phyloP scores from a whole-genome alignment of 2,329 filamentous ascomycete genomes.

The Pseudocercospora fuligena region DNA sequence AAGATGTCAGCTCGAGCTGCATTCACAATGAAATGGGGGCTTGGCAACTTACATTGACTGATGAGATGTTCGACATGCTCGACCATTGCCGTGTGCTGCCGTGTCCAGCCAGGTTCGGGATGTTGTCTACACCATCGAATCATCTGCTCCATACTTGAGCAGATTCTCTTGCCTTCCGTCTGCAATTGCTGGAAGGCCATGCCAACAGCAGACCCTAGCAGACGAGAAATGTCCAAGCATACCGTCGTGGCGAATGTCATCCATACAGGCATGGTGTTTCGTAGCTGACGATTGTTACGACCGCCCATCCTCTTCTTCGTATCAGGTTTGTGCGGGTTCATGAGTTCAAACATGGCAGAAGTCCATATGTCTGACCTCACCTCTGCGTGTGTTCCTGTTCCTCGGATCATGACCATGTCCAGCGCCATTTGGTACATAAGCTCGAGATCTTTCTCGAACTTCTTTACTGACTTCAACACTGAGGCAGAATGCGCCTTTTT shows the following conservation, averaged over 20 bases:
- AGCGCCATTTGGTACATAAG: background rate
- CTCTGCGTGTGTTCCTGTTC: background rate
- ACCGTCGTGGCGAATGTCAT: slow-evolving; percentile 9
- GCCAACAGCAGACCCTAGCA: background rate
- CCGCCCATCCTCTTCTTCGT: slow-evolving; percentile 10
- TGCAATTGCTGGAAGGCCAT: background rate
- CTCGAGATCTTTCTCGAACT: background rate
- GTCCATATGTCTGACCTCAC: slow-evolving; percentile 2
- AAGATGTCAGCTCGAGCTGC: background rate
- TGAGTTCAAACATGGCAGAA: background rate
- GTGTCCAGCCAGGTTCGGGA: background rate
- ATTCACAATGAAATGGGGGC: background rate
- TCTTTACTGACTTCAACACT: background rate
- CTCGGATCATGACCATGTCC: background rate
- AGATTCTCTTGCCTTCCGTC: background rate
- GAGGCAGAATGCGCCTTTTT: background rate
- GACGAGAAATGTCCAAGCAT: slow-evolving; percentile 1
- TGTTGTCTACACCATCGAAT: background rate
- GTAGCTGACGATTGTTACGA: slow-evolving; percentile 9
- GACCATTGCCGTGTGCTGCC: background rate
- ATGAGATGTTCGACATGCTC: background rate
- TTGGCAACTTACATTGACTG: background rate
- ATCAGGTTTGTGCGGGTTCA: slow-evolving; percentile 3
- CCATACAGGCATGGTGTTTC: slow-evolving; percentile 4
- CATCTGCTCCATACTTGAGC: background rate